Evolutionary conservation across 805 yeast species (phyloP).

Genomic region (Pichia insulana): DNA sequence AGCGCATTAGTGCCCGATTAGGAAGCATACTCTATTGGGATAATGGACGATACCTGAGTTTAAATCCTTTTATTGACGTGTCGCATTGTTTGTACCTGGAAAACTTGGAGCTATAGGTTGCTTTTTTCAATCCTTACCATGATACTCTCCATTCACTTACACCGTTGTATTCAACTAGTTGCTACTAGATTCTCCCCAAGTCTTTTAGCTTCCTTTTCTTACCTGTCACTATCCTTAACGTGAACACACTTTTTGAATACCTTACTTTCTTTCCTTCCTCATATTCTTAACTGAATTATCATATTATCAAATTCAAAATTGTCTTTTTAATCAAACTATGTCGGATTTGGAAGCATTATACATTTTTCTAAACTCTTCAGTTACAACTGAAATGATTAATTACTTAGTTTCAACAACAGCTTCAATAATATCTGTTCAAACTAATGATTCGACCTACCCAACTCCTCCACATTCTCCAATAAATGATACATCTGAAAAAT

Average conservation of each 20-base stretch:
- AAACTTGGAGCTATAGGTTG: too few species aligned
- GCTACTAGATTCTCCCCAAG: too few species aligned
- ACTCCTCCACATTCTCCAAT: conserved; percentile 35
- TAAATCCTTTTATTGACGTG: not conserved
- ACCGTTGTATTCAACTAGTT: too few species aligned
- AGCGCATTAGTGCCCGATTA: not conserved
- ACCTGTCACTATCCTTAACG: too few species aligned
- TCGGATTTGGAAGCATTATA: conserved; percentile 42
- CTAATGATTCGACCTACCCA: conserved; percentile 31
- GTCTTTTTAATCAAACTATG: conserved; percentile 18
- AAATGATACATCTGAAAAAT: conserved; percentile 13
- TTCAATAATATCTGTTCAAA: conserved; percentile 39
- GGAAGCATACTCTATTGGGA: not conserved
- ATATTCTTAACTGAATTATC: not conserved
- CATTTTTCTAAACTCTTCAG: conserved; percentile 47
- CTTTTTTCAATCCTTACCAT: too few species aligned
- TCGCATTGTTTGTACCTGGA: not conserved
- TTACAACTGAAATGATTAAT: conserved; percentile 47
- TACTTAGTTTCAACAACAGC: conserved; percentile 50
- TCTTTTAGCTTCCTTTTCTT: too few species aligned
- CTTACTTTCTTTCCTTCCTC: not conserved
- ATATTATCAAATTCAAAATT: not conserved
- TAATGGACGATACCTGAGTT: not conserved
- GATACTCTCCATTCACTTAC: too few species aligned
- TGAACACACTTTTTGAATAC: too few species aligned